Evolutionary conservation across 2,329 filamentous ascomycete genomes (phyloP).

Genomic region (Exophiala lecanii-corni): DNA sequence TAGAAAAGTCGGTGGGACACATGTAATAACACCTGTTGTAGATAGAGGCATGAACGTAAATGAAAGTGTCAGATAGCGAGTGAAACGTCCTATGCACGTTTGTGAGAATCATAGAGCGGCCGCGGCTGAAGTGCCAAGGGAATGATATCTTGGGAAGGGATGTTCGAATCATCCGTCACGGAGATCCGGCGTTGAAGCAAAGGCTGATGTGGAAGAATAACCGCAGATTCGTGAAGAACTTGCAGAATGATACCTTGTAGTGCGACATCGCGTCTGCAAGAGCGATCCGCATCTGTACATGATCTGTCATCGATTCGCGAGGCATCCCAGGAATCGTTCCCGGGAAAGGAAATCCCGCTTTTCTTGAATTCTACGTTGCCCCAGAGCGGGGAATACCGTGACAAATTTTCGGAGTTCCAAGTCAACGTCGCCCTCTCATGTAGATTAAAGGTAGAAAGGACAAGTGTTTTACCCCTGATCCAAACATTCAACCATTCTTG

Average conservation of each 20-base stretch:
- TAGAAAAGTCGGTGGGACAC: slow-evolving; percentile 29
- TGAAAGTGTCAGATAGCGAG: slow-evolving; percentile 27
- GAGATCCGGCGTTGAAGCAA: slow-evolving; percentile 25
- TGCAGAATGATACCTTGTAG: slow-evolving; percentile 26
- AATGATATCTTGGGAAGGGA: slow-evolving; percentile 6
- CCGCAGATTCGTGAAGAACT: slow-evolving; percentile 27
- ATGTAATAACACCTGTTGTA: slow-evolving; percentile 28
- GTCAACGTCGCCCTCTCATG: no score
- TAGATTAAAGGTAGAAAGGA: no score
- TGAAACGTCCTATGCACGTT: slow-evolving; percentile 27
- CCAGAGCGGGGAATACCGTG: no score
- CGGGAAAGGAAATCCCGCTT: no score
- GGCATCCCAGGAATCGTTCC: not conserved
- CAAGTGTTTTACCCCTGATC: no score
- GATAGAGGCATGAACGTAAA: slow-evolving; percentile 25
- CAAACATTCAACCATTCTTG: no score
- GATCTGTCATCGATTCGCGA: not conserved
- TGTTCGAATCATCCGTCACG: slow-evolving; percentile 6
- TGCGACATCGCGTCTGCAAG: slow-evolving; percentile 5
- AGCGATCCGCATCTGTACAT: not conserved
- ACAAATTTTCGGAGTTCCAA: no score
- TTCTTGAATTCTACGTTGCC: no score
- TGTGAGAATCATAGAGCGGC: slow-evolving; percentile 31
- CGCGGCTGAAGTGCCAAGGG: slow-evolving; percentile 21
- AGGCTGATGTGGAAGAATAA: slow-evolving; percentile 27